Percentiles rank a stretch among this genome's conserved stretches.
Evolutionary conservation across 208 protist genomes (phyloP).

Genomic region (Strigomonas oncopelti): DNA sequence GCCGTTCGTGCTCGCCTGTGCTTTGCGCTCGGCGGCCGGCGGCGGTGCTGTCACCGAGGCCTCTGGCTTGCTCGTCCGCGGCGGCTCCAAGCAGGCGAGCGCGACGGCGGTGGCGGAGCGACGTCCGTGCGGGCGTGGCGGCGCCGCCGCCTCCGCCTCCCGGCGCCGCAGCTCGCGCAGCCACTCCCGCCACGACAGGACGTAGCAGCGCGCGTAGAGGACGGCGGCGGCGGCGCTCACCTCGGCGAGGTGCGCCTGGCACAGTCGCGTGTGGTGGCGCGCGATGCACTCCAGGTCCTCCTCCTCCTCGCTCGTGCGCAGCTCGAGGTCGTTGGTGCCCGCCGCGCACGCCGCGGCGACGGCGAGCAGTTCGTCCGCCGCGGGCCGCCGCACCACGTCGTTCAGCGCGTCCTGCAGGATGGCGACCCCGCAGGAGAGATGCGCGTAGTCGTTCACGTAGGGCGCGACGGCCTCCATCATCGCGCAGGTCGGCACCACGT

Average conservation of each 20-base stretch:
- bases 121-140: not conserved
- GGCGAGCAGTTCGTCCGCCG: slow-evolving; percentile 15
- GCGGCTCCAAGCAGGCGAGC: no score
- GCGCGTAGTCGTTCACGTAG: slow-evolving; percentile 30
- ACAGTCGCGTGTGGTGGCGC: slow-evolving; percentile 42
- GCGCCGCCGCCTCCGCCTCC: not conserved
- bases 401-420: slow-evolving; percentile 69
- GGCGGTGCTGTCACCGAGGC: not conserved
- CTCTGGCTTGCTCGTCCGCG: not conserved
- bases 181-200: slow-evolving; percentile 60
- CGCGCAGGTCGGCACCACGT: slow-evolving; percentile 45
- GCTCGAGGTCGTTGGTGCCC: slow-evolving; percentile 26
- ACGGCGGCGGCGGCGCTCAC: slow-evolving; percentile 38
- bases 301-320: slow-evolving; percentile 54
- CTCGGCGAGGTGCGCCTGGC: slow-evolving; percentile 36
- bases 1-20: not conserved
- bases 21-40: not conserved
- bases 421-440: slow-evolving; percentile 48
- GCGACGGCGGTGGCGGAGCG: not conserved
- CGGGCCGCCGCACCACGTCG: slow-evolving; percentile 28
- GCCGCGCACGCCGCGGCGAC: slow-evolving; percentile 25
- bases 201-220: slow-evolving; percentile 66
- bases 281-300: slow-evolving; percentile 23
- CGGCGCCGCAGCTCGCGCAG: slow-evolving; percentile 17
- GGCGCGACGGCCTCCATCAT: slow-evolving; percentile 56